Evolutionary conservation across 208 protist species (phyloP), one percentile per base, ranked within the genome.

Genomic region (Acanthamoeba culbertsoni): DNA sequence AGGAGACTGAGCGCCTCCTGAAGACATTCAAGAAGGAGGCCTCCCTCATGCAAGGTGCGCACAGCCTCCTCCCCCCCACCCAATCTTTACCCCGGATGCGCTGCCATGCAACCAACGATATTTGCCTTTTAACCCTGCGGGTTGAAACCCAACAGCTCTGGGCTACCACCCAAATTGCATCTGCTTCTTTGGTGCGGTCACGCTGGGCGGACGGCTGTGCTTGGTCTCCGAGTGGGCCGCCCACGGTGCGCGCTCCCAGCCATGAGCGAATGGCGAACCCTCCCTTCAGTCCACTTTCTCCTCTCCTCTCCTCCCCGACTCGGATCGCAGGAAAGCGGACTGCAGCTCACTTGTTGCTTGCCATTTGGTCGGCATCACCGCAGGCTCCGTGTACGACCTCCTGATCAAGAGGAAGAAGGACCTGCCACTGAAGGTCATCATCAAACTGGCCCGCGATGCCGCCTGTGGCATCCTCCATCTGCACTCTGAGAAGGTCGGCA

Each of bases 101-200:
- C 26, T 73, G 12, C 28, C 14, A 40, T 73, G 26, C 10, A n/a
- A n/a, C n/a, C n/a, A n/a, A n/a, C n/a, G n/a, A n/a, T n/a, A n/a
- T n/a, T n/a, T n/a, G n/a, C n/a, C n/a, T n/a, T n/a, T n/a, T n/a
- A n/a, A n/a, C n/a, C n/a, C n/a, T n/a, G n/a, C n/a, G n/a, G n/a
- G n/a, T n/a, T n/a, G n/a, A n/a, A n/a, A n/a, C n/a, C n/a, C n/a
- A n/a, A 42, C 71, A 86, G 46, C 51, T 7, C 48, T 88, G 43
- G 86, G 86, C 33, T 53, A 73, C 51, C 86, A 92, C 46, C 86
- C 86, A 3, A 92, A 92, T 31, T 65, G 51, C 46, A 73, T 71
- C 26, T 92, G 57, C 51, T 92, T 92, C 62, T 92, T 92, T 75
- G 86, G 86, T 7, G 86, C 86, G 2, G 57, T 75, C 20, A 92